Evolutionary conservation across 2,329 filamentous ascomycete genomes (phyloP).

Genomic region (Alternaria sp.): DNA sequence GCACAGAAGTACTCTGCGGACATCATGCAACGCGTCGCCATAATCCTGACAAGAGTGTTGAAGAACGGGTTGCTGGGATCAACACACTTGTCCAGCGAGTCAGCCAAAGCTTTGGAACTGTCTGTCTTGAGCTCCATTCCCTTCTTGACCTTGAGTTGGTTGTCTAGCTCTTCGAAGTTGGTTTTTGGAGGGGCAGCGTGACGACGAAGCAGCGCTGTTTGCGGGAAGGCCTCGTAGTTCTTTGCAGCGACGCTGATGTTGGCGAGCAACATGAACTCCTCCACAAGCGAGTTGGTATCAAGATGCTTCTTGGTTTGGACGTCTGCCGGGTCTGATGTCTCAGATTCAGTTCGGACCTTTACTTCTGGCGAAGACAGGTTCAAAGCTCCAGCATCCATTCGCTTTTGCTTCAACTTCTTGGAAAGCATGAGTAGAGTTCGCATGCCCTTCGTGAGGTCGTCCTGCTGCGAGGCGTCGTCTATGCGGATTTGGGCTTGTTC

Average conservation of each 20-base stretch:
- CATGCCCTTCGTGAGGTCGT: slow-evolving; percentile 90
- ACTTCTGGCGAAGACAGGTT: slow-evolving; percentile 98
- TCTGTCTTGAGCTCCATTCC: slow-evolving; percentile 81
- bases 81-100: slow-evolving; percentile 84
- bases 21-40: slow-evolving; percentile 99
- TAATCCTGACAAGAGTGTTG: slow-evolving; percentile 96
- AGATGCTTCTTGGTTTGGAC: slow-evolving; percentile 94
- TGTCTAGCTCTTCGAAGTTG: slow-evolving; percentile 93
- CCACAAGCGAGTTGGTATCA: slow-evolving; percentile 95
- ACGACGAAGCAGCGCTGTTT: slow-evolving; percentile 90
- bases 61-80: slow-evolving; percentile 89
- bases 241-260: slow-evolving; percentile 92
- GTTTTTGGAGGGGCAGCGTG: slow-evolving; percentile 92
- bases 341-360: slow-evolving; percentile 91
- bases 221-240: slow-evolving; percentile 90
- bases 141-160: slow-evolving; percentile 88
- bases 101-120: slow-evolving; percentile 90
- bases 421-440: slow-evolving; percentile 85
- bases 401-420: slow-evolving; percentile 91
- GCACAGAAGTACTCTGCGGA: slow-evolving; percentile 98
- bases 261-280: slow-evolving; percentile 99
- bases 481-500: slow-evolving; percentile 94
- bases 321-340: slow-evolving; percentile 94
- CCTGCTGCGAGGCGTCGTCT: slow-evolving; percentile 84
- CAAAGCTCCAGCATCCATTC: slow-evolving; percentile 89